Evolutionary conservation across 129 eudicot species (phyloP).

Genomic region (Flaveria robusta): DNA sequence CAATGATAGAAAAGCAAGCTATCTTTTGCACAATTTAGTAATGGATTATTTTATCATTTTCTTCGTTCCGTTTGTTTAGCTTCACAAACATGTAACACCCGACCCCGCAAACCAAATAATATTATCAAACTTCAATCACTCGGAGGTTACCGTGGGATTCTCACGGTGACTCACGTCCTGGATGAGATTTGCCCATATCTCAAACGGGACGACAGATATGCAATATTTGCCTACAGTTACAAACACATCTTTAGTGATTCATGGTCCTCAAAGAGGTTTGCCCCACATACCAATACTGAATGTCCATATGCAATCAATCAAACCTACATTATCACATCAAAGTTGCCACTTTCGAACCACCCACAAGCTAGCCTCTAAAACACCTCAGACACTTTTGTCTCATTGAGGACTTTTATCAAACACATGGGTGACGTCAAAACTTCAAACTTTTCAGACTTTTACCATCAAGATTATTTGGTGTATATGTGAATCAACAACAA

Average conservation of each 20-base stretch:
- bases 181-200: not conserved
- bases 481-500: too few species aligned
- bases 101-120: too few species aligned
- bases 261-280: not conserved
- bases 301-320: not conserved
- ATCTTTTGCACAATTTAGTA: too few species aligned
- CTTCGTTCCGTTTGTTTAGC: too few species aligned
- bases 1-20: not conserved
- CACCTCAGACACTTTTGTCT: not conserved
- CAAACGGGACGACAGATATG: too few species aligned
- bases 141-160: not conserved
- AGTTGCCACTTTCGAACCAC: not conserved
- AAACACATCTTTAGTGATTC: too few species aligned
- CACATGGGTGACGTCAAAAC: not conserved
- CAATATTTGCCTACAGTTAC: too few species aligned
- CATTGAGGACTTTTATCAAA: not conserved
- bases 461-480: not conserved
- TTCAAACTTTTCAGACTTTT: not conserved
- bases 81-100: too few species aligned
- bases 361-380: not conserved
- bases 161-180: not conserved
- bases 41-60: too few species aligned
- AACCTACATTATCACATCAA: constrained; percentile 13
- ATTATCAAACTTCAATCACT: too few species aligned
- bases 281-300: not conserved